phyloP scores from a whole-genome alignment of 192 early-diverging fungal species.

The Hyaloraphidium curvatum region DNA sequence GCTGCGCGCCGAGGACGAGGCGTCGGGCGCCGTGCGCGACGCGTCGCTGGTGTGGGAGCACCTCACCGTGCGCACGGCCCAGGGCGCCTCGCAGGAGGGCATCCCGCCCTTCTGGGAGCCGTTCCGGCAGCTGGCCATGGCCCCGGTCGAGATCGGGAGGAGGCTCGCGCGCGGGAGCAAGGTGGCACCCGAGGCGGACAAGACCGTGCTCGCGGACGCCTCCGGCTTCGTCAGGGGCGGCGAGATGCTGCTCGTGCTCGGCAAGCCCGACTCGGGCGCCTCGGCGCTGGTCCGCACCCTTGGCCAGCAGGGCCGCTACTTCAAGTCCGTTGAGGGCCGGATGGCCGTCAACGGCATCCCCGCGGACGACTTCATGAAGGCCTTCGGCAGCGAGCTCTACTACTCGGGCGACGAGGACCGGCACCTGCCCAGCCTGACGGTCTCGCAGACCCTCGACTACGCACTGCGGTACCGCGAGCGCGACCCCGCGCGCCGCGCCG shows the following conservation, averaged over 20 bases:
- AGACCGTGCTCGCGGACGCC: slow-evolving; percentile 39
- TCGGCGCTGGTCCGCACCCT: slow-evolving; percentile 42
- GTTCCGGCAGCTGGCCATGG: slow-evolving; percentile 68
- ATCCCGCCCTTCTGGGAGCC: slow-evolving; percentile 69
- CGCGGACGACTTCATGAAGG: slow-evolving; percentile 27
- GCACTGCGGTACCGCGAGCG: slow-evolving; percentile 46
- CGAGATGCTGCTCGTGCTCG: slow-evolving; percentile 49
- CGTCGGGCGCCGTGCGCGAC: no score
- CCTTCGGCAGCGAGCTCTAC: slow-evolving; percentile 51
- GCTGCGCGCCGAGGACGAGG: no score
- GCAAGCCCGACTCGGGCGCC: slow-evolving; percentile 49
- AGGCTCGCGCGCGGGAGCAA: slow-evolving; percentile 55
- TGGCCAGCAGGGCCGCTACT: slow-evolving; percentile 31
- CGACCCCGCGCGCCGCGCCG: slow-evolving; percentile 23
- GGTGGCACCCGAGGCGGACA: slow-evolving; percentile 77
- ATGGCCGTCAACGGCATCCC: slow-evolving; percentile 49
- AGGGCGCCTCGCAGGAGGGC: slow-evolving; percentile 11
- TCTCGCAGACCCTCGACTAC: slow-evolving; percentile 33
- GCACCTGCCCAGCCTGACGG: slow-evolving; percentile 59
- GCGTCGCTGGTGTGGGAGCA: no score
- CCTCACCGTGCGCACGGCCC: no score
- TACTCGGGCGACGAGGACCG: slow-evolving; percentile 73
- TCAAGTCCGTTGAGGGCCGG: slow-evolving; percentile 20
- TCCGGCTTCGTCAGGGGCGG: slow-evolving; percentile 50
- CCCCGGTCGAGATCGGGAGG: slow-evolving; percentile 70